Percentiles rank a stretch among this genome's conserved stretches.
Evolutionary conservation across 345 rosid species (phyloP).

Genomic region (Salix caprea): DNA sequence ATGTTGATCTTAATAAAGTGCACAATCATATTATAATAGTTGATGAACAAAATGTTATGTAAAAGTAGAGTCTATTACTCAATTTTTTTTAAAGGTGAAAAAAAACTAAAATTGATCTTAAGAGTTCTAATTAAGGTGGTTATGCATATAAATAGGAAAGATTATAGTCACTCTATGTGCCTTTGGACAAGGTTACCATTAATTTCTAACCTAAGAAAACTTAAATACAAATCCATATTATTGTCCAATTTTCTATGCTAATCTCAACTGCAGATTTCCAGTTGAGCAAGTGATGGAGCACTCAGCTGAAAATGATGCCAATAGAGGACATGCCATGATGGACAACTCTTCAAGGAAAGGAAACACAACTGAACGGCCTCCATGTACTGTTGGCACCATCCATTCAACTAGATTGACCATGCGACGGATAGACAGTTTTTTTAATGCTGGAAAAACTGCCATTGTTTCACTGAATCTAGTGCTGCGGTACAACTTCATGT

Average conservation of each 20-base stretch:
- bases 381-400: not conserved
- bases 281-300: not conserved
- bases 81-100: too few relatives aligned
- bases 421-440: not conserved
- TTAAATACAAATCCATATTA: too few relatives aligned
- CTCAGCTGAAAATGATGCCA: not conserved
- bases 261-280: not conserved
- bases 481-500: not conserved
- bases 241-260: too few relatives aligned
- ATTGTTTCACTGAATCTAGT: not conserved
- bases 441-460: constrained; percentile 10
- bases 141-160: too few relatives aligned
- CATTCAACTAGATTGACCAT: constrained; percentile 9
- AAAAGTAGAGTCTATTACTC: too few relatives aligned
- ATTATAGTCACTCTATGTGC: too few relatives aligned
- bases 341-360: constrained; percentile 14
- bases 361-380: not conserved
- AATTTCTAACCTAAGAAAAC: too few relatives aligned
- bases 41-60: too few relatives aligned
- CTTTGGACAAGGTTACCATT: too few relatives aligned
- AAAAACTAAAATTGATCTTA: too few relatives aligned
- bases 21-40: not conserved
- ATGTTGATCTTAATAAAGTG: too few relatives aligned
- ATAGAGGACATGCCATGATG: not conserved
- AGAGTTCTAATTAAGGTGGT: too few relatives aligned